Evolutionary conservation across 108 stramenopile species (phyloP).

Genomic region (Stephanodiscus triporus): DNA sequence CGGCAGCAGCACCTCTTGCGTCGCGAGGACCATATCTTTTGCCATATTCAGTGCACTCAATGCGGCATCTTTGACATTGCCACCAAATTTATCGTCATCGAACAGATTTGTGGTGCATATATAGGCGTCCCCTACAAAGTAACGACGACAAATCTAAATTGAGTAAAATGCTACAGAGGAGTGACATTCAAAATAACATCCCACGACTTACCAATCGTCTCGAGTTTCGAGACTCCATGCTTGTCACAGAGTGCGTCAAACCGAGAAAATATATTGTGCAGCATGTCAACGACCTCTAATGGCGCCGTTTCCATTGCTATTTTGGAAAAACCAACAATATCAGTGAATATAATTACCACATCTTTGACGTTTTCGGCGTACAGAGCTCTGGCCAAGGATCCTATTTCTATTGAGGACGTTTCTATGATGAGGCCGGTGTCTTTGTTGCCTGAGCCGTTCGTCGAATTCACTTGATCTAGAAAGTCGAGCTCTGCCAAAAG

Average conservation of each 20-base stretch:
- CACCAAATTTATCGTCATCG: slow-evolving; percentile 13
- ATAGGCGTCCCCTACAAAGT: slow-evolving; percentile 27
- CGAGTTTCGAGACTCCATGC: slow-evolving; percentile 39
- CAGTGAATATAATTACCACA: slow-evolving; percentile 34
- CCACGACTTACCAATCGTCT: slow-evolving; percentile 26
- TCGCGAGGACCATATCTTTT: slow-evolving; percentile 21
- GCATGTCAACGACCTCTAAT: slow-evolving; percentile 42
- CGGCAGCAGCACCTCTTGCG: slow-evolving; percentile 15
- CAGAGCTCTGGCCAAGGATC: slow-evolving; percentile 16
- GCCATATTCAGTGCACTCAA: slow-evolving; percentile 29
- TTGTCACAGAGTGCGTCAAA: slow-evolving; percentile 38
- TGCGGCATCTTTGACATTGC: slow-evolving; percentile 23
- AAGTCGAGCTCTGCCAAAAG: slow-evolving; percentile 6
- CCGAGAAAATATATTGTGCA: slow-evolving; percentile 22
- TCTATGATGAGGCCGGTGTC: slow-evolving; percentile 8
- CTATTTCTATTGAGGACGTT: background rate
- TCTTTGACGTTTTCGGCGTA: slow-evolving; percentile 43
- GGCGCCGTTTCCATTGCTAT: slow-evolving; percentile 26
- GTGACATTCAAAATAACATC: background rate
- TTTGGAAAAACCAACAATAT: slow-evolving; percentile 40
- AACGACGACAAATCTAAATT: background rate
- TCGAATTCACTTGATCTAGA: slow-evolving; percentile 15
- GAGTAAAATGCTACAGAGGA: background rate
- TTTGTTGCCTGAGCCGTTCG: background rate
- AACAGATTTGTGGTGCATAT: slow-evolving; percentile 27